Evolutionary conservation across 768 basidiomycete genomes (phyloP).

Genomic region (Suillus hirtellus): DNA sequence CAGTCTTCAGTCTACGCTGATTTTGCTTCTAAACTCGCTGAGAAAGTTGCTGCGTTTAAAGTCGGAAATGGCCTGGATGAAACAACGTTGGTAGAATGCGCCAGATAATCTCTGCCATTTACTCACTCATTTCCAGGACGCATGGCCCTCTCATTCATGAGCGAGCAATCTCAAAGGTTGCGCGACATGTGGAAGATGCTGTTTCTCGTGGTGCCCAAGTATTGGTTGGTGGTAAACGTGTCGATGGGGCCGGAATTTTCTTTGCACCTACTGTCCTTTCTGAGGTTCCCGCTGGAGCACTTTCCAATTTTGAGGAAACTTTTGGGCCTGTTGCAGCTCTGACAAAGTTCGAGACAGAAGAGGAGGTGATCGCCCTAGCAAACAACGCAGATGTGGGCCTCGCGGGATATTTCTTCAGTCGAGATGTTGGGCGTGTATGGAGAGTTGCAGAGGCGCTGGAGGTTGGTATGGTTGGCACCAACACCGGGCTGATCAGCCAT

Average conservation of each 20-base stretch:
- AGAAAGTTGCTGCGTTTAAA: constrained; percentile 80
- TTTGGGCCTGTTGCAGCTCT: constrained; percentile 92
- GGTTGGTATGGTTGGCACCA: constrained; percentile 89
- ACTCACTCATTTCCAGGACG: constrained; percentile 52
- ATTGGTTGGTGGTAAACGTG: constrained; percentile 81
- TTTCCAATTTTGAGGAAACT: constrained; percentile 82
- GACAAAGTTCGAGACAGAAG: constrained; percentile 90
- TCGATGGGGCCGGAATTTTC: constrained; percentile 62
- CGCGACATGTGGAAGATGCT: constrained; percentile 86
- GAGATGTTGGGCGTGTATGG: constrained; percentile 88
- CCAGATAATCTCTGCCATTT: neutral
- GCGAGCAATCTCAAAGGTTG: constrained; percentile 83
- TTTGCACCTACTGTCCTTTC: constrained; percentile 87
- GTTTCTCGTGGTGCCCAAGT: constrained; percentile 82
- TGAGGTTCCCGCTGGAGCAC: constrained; percentile 72
- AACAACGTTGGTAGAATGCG: constrained; percentile 54
- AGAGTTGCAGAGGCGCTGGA: constrained; percentile 93
- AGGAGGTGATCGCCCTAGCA: constrained; percentile 84
- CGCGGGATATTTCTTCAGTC: constrained; percentile 91
- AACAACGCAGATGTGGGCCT: constrained; percentile 84
- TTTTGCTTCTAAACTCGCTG: constrained; percentile 84
- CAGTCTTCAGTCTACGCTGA: constrained; percentile 91
- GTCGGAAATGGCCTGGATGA: constrained; percentile 85
- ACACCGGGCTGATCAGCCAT: constrained; percentile 78
- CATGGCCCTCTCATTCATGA: constrained; percentile 94